phyloP scores from a whole-genome alignment of 805 yeast genomes.

The Candida rishiriensis region DNA sequence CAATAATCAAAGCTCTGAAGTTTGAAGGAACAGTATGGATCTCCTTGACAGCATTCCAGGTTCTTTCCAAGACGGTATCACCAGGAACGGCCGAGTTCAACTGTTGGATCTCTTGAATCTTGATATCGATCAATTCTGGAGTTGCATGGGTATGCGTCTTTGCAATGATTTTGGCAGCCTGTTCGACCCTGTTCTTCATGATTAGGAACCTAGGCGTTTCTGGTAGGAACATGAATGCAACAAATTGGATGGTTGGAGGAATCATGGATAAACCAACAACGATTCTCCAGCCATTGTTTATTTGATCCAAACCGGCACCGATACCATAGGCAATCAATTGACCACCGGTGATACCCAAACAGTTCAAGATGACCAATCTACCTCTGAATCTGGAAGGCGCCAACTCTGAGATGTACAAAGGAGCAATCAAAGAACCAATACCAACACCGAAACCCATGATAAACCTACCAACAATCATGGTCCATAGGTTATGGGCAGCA shows the following conservation, averaged over 20 bases:
- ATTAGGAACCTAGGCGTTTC: slow-evolving; percentile 93
- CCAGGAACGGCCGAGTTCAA: slow-evolving; percentile 46
- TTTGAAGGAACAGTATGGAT: slow-evolving; percentile 71
- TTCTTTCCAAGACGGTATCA: slow-evolving; percentile 40
- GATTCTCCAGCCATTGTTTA: slow-evolving; percentile 87
- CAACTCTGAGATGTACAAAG: slow-evolving; percentile 84
- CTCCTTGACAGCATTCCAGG: slow-evolving; percentile 57
- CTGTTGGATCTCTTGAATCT: slow-evolving; percentile 60
- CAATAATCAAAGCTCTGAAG: slow-evolving; percentile 82
- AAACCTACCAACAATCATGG: slow-evolving; percentile 88
- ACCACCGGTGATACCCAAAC: slow-evolving; percentile 90
- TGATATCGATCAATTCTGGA: slow-evolving; percentile 57
- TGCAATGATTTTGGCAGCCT: slow-evolving; percentile 62
- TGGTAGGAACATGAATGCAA: slow-evolving; percentile 78
- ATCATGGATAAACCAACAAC: slow-evolving; percentile 86
- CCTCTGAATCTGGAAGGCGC: slow-evolving; percentile 94
- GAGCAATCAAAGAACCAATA: slow-evolving; percentile 90
- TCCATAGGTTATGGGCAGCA: slow-evolving; percentile 77
- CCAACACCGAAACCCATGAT: slow-evolving; percentile 97
- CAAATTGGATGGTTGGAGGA: slow-evolving; percentile 77
- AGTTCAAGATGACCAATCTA: slow-evolving; percentile 81
- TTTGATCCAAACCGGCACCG: slow-evolving; percentile 78
- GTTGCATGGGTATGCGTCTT: slow-evolving; percentile 62
- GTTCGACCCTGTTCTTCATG: slow-evolving; percentile 58
- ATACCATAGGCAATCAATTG: slow-evolving; percentile 91